These are phyloP conservation scores for Podila epicladia DNA, from an alignment of 192 early-diverging fungal species.

Conservation along the genomic window DNA sequence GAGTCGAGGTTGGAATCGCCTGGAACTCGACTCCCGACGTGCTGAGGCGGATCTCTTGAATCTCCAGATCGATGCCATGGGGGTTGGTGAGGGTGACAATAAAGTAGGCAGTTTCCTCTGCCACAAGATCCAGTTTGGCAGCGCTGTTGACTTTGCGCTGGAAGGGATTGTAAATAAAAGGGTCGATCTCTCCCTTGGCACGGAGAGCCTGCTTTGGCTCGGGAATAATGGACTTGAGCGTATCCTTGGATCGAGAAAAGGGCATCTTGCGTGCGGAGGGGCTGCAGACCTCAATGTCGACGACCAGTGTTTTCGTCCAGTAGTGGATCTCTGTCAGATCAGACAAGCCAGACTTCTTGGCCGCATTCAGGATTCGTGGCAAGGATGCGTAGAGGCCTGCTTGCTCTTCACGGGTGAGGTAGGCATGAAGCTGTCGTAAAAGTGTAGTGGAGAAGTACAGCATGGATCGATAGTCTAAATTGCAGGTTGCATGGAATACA, in stretches of 20 bases:
- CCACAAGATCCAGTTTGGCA: slow-evolving; percentile 67
- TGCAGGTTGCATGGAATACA: too few species aligned
- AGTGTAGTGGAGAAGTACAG: slow-evolving; percentile 72
- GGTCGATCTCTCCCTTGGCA: slow-evolving; percentile 55
- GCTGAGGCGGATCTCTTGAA: slow-evolving; percentile 71
- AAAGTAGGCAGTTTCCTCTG: slow-evolving; percentile 74
- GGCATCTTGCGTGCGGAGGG: slow-evolving; percentile 67
- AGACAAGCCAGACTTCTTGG: slow-evolving; percentile 61
- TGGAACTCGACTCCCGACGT: slow-evolving; percentile 71
- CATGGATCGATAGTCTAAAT: slow-evolving; percentile 66
- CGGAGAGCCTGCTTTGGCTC: slow-evolving; percentile 30
- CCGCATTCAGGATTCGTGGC: slow-evolving; percentile 62
- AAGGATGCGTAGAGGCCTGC: slow-evolving; percentile 63
- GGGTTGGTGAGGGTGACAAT: slow-evolving; percentile 79
- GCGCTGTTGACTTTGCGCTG: slow-evolving; percentile 65
- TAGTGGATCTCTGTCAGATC: slow-evolving; percentile 58
- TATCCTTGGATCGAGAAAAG: slow-evolving; percentile 61
- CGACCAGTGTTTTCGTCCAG: slow-evolving; percentile 67
- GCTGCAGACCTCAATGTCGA: slow-evolving; percentile 62
- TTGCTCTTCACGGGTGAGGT: slow-evolving; percentile 75
- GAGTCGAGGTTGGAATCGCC: slow-evolving; percentile 63
- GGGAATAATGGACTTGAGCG: slow-evolving; percentile 37
- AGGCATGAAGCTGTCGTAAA: slow-evolving; percentile 68
- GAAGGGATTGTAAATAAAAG: slow-evolving; percentile 88
- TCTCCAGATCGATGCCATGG: slow-evolving; percentile 81